Base-by-base conservation (phyloP, 441 rosid species). In the Jatropha multifida region DNA sequence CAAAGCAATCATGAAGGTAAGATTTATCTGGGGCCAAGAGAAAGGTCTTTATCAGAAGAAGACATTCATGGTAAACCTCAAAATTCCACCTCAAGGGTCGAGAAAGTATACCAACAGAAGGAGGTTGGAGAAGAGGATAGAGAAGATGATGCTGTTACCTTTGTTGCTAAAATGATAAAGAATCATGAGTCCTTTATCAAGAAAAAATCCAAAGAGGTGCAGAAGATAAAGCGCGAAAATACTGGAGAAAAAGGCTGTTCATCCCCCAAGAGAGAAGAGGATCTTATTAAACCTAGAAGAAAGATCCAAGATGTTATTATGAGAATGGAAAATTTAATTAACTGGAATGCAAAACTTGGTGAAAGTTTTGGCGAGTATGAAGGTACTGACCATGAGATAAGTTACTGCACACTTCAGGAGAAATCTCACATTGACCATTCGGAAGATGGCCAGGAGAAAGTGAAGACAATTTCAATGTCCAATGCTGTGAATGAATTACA, bases 141-240 rank as follows among this genome's bases (percentile, higher is more conserved):
- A 72, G 83, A 81, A 71, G 81, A 80, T 14, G 81, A 76, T 68
- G 77, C 68, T 0, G 75, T 79, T 7, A 74, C 79, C 62, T 61
- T 26, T 70, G 94, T 90, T 73, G 85, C 92, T 1, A 86, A 86
- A 86, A 64, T 90, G 84, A 85, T 89, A 76, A 87, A 87, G 85
- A 87, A 78, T 78, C 95, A 90, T 44, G 94, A 89, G 84, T 86
- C 86, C 8, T 81, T 86, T 68, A 92, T 89, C 69, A 81, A 84
- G 46, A 86, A 74, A 79, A 88, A 87, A 65, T 77, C 81, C 11
- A 81, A 86, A 80, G 90, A 86, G 81, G 71, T 78, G 44, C 71
- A 72, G 52, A 52, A 65, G 69, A 32, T 66, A 38, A 76, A 80
- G 64, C 65, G 60, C 40, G 85, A 86, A 72, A 59, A 77, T 55